phyloP scores from a whole-genome alignment of 2,329 filamentous ascomycete species.

The Orbilia brochopaga region DNA sequence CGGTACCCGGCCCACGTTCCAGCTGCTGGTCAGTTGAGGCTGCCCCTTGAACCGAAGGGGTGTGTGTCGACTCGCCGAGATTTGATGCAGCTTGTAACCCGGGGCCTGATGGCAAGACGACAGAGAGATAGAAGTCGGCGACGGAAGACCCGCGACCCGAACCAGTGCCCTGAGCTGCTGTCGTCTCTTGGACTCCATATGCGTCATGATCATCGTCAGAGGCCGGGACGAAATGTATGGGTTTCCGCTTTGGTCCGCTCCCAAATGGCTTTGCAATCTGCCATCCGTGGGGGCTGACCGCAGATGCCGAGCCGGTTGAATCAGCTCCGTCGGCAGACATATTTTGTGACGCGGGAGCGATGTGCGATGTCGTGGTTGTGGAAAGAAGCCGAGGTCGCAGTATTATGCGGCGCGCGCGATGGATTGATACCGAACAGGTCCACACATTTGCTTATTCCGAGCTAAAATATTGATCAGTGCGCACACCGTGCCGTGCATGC shows the following conservation, averaged over 20 bases:
- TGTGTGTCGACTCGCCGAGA: conserved; percentile 28
- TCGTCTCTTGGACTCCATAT: conserved; percentile 28
- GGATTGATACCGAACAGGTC: too few relatives aligned
- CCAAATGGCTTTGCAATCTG: conserved; percentile 62
- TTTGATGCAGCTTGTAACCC: conserved; percentile 49
- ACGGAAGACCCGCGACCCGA: conserved; percentile 56
- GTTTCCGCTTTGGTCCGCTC: conserved; percentile 64
- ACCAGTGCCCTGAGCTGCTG: conserved; percentile 41
- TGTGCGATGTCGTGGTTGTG: conserved; percentile 5
- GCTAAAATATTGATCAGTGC: background rate
- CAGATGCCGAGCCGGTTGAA: conserved; percentile 26
- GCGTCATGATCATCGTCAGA: conserved; percentile 29
- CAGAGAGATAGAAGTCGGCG: conserved; percentile 69
- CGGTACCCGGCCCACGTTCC: conserved; percentile 24
- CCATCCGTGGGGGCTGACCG: conserved; percentile 50
- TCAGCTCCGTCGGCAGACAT: conserved; percentile 45
- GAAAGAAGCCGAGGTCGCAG: conserved; percentile 14
- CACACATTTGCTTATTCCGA: background rate
- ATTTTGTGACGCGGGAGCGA: background rate
- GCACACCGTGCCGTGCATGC: too few relatives aligned
- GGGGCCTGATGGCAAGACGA: conserved; percentile 65
- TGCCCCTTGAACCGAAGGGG: conserved; percentile 52
- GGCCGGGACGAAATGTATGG: conserved; percentile 66
- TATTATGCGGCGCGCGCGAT: background rate
- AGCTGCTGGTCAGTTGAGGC: conserved; percentile 43